Conservation (phyloP, 2,329 filamentous ascomycete genomes). For the Zymoseptoria brevis region DNA sequence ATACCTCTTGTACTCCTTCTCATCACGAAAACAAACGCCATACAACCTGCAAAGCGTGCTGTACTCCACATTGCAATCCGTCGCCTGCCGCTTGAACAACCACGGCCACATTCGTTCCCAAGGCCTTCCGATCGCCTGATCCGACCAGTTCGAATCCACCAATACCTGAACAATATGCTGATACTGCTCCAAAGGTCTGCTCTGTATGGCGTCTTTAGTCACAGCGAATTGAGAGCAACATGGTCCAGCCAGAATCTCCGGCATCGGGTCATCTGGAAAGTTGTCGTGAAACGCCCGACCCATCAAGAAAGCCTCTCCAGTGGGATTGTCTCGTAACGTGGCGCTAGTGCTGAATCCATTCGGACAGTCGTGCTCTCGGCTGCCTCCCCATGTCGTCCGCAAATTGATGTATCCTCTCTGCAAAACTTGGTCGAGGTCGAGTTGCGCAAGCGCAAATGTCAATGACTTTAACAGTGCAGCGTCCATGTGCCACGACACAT, state of each 20-base stretch:
- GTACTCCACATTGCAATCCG: conserved; percentile 11
- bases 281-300: conserved; percentile 10
- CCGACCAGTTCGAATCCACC: conserved; percentile 7
- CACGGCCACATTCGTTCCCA: conserved; percentile 20
- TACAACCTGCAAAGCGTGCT: conserved; percentile 14
- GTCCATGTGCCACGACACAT: conserved; percentile 17
- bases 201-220: conserved; percentile 7
- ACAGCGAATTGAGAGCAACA: conserved; percentile 21
- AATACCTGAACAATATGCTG: conserved; percentile 9
- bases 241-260: conserved; percentile 14
- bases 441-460: conserved; percentile 10
- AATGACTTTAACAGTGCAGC: conserved; percentile 9
- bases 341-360: conserved; percentile 15
- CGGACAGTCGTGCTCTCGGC: conserved; percentile 8
- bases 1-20: conserved; percentile 7
- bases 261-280: conserved; percentile 13
- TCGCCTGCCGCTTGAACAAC: conserved; percentile 10
- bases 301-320: conserved; percentile 16
- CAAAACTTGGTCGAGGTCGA: conserved; percentile 15
- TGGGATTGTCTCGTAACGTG: conserved; percentile 8
- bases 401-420: conserved; percentile 17
- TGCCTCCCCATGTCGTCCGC: conserved; percentile 14
- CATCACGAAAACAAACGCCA: conserved; percentile 12
- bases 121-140: conserved; percentile 12
- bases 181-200: conserved; percentile 11